Evolutionary conservation across 495 filamentous ascomycete genomes (phyloP), one percentile per base, ranked within the genome.

Genomic region (Penicillium argentinense): DNA sequence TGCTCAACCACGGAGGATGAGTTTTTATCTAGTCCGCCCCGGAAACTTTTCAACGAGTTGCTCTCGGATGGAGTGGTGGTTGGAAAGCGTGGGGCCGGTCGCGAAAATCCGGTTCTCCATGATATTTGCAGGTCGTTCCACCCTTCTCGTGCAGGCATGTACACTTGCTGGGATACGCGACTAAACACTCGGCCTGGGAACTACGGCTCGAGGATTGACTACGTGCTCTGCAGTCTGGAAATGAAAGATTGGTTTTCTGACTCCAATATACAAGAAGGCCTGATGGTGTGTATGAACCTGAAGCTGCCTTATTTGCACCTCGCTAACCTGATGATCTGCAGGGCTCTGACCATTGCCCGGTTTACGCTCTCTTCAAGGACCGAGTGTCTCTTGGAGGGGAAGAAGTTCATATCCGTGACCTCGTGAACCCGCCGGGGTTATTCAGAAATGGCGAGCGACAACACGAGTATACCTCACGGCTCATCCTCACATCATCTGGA

Each of bases 311-410:
- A 18, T 9, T 21, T 36, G 18, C 17, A 19, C 0, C 11, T 34
- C 22, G 32, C 53, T 64, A 47, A 67, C 48, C 19, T 27, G 25
- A 42, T 12, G 16, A 34, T 40, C 4, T 7, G 23, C 46, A 86
- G 78, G 93, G 93, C 9, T 98, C 93, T 0, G 93, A 98, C 57
- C 93, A 98, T 63, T 98, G 93, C 54, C 93, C 93, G 0, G 92
- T 98, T 3, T 97, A 83, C 63, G 88, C 86, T 9, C 67, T 77
- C n/a, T 75, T 91, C 26, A 85, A 86, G 38, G 78, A 91, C 25
- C 68, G 54, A 1, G 77, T 96, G 5, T 47, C 58, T 1, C 49
- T 76, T 4, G 62, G 75, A 32, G 84, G 73, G 3, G 46, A 69
- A 21, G 56, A 74, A 26, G 62, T 82, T 5, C 53, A 81, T 60